Conservation (phyloP, 2,329 filamentous ascomycete species). For the Ceratocystis cubensis region DNA sequence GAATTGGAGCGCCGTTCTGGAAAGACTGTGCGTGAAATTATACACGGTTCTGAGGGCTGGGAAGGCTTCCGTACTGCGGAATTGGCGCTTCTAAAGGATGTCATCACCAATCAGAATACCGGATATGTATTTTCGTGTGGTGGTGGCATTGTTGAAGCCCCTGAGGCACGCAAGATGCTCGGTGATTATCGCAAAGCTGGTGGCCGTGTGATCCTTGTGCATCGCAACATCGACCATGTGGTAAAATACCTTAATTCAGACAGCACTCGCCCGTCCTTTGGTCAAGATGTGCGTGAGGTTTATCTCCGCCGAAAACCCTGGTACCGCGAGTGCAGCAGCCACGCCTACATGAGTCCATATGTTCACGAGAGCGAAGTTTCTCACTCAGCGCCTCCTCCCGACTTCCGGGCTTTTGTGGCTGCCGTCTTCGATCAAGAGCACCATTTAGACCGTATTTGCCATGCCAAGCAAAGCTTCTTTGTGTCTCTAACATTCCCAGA, state of each 20-base stretch:
- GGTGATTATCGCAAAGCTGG: constrained; percentile 59
- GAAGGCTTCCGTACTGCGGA: constrained; percentile 76
- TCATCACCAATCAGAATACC: constrained; percentile 60
- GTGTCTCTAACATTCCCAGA: constrained; percentile 78
- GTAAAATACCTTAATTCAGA: constrained; percentile 81
- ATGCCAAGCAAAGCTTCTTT: constrained; percentile 72
- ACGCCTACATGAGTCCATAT: constrained; percentile 72
- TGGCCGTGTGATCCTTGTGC: constrained; percentile 75
- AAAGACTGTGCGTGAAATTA: constrained; percentile 74
- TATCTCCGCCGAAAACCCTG: constrained; percentile 81
- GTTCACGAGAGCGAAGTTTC: constrained; percentile 12
- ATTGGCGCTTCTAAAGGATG: constrained; percentile 56
- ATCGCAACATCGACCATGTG: constrained; percentile 75
- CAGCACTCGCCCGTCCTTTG: constrained; percentile 82
- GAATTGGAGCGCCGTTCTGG: constrained; percentile 66
- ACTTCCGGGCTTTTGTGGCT: constrained; percentile 26
- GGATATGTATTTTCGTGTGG: constrained; percentile 86
- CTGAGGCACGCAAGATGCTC: constrained; percentile 65
- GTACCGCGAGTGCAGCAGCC: constrained; percentile 88
- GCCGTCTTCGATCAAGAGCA: constrained; percentile 27
- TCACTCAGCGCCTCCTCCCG: constrained; percentile 18
- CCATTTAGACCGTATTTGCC: constrained; percentile 34
- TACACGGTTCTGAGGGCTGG: constrained; percentile 63
- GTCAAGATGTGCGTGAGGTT: constrained; percentile 81
- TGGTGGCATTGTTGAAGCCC: constrained; percentile 80